Percentiles rank a stretch among this genome's conserved stretches.
Conservation (phyloP, 31 red algal species). For the Bonnemaisonia californica region DNA sequence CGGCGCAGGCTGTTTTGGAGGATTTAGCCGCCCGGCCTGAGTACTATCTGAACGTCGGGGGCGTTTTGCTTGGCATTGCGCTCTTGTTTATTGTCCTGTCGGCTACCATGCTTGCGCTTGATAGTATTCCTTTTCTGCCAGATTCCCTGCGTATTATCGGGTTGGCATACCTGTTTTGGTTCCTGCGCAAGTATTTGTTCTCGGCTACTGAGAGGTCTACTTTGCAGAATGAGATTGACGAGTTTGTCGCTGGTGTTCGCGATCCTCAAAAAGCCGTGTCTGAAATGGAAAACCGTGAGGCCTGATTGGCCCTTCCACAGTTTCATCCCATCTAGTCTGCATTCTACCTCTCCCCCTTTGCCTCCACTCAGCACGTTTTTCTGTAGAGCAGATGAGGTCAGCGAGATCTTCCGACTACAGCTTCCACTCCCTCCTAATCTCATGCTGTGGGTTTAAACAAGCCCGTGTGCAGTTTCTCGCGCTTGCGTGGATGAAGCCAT, state of each 20-base stretch:
- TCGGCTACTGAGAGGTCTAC: slow-evolving; percentile 30
- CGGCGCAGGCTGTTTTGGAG: slow-evolving; percentile 65
- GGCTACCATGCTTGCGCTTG: slow-evolving; percentile 69
- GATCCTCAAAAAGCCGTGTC: slow-evolving; percentile 10
- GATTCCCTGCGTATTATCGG: slow-evolving; percentile 72
- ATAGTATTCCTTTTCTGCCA: slow-evolving; percentile 71
- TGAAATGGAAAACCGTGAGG: background rate
- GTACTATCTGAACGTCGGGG: slow-evolving; percentile 74
- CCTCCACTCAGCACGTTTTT: no score
- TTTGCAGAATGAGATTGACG: slow-evolving; percentile 49
- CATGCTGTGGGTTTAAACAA: no score
- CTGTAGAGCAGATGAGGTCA: no score
- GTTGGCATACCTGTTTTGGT: slow-evolving; percentile 83
- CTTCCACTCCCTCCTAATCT: no score
- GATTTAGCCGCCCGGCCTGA: slow-evolving; percentile 68
- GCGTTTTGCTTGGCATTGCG: slow-evolving; percentile 52
- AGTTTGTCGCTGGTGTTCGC: slow-evolving; percentile 45
- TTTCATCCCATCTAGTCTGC: no score
- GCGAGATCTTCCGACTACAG: no score
- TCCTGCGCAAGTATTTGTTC: slow-evolving; percentile 60
- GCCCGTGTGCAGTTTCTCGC: no score
- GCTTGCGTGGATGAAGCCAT: no score
- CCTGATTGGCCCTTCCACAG: no score
- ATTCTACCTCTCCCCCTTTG: no score
- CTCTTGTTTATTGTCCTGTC: slow-evolving; percentile 59